A percentile compares a stretch with the other conserved stretches of the same genome.
Conservation (phyloP, 495 filamentous ascomycete genomes). For the Sordaria brevicollis region DNA sequence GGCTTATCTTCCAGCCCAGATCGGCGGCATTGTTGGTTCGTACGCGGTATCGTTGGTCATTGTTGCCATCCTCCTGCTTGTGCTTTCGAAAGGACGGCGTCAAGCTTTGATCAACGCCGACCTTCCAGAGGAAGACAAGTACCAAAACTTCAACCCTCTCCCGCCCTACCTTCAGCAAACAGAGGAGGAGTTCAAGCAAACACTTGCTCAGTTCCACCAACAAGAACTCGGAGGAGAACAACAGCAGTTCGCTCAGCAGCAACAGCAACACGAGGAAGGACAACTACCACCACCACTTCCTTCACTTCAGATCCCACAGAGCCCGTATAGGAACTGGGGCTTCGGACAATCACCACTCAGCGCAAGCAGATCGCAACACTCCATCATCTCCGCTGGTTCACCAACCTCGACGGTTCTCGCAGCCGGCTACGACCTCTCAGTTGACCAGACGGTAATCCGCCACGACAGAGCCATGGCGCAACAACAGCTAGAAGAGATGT, state of each 20-base stretch:
- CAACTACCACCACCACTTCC: constrained; percentile 4
- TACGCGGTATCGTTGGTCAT: constrained; percentile 66
- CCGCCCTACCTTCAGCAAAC: constrained; percentile 26
- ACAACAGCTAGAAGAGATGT: constrained; percentile 77
- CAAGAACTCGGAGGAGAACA: neutral
- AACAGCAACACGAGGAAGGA: neutral
- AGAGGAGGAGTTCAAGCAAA: constrained; percentile 22
- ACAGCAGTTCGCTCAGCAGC: constrained; percentile 2
- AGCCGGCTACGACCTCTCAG: constrained; percentile 30
- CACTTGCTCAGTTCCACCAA: constrained; percentile 5
- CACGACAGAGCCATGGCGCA: constrained; percentile 62
- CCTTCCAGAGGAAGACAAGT: constrained; percentile 9
- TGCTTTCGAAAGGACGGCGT: constrained; percentile 33
- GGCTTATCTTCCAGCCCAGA: constrained; percentile 57
- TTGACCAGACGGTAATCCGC: constrained; percentile 67
- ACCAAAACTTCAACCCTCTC: constrained; percentile 16
- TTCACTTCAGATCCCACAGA: constrained; percentile 12
- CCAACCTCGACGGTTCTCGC: constrained; percentile 35
- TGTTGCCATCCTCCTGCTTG: constrained; percentile 54
- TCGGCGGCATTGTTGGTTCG: constrained; percentile 68
- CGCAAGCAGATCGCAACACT: constrained; percentile 37
- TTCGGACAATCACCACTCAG: constrained; percentile 29
- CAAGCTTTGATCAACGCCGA: constrained; percentile 26
- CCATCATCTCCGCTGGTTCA: constrained; percentile 38
- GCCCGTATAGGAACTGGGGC: constrained; percentile 33